phyloP scores from a whole-genome alignment of 2,329 filamentous ascomycete genomes.

The Aaosphaeria arxii region DNA sequence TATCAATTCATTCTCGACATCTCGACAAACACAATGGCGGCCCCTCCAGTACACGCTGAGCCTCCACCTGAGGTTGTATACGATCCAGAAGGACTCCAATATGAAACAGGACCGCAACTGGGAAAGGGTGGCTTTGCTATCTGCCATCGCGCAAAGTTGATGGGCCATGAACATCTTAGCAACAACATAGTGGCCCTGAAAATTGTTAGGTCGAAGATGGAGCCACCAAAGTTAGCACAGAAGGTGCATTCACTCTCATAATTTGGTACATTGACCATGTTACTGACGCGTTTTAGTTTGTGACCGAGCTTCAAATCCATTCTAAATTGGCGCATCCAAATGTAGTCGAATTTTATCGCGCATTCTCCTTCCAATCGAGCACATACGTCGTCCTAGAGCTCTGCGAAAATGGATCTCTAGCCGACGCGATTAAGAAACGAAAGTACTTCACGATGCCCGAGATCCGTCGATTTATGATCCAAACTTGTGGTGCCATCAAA shows the following conservation, averaged over 20 bases:
- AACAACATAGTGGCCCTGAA: slow-evolving; percentile 73
- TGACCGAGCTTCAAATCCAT: slow-evolving; percentile 90
- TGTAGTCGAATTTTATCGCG: slow-evolving; percentile 91
- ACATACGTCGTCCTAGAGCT: slow-evolving; percentile 94
- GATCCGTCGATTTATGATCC: slow-evolving; percentile 88
- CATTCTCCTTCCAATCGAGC: slow-evolving; percentile 83
- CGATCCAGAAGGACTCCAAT: slow-evolving; percentile 68
- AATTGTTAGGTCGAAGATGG: slow-evolving; percentile 80
- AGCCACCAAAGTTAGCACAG: slow-evolving; percentile 75
- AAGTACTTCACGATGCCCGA: slow-evolving; percentile 91
- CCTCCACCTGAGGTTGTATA: slow-evolving; percentile 56
- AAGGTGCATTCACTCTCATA: slow-evolving; percentile 61
- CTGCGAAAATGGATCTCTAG: slow-evolving; percentile 91
- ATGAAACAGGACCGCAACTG: slow-evolving; percentile 70
- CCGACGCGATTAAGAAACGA: slow-evolving; percentile 94
- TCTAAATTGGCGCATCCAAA: slow-evolving; percentile 96
- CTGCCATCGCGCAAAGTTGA: slow-evolving; percentile 69
- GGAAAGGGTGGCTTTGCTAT: slow-evolving; percentile 83
- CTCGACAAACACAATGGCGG: slow-evolving; percentile 26
- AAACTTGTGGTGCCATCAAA: slow-evolving; percentile 95
- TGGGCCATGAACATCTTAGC: slow-evolving; percentile 53
- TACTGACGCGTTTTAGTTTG: slow-evolving; percentile 52
- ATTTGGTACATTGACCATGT: neutral
- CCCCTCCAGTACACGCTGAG: slow-evolving; percentile 50
- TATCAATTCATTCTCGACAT: neutral